Conservation (phyloP, 345 rosid genomes). For the Euclidium syriacum region DNA sequence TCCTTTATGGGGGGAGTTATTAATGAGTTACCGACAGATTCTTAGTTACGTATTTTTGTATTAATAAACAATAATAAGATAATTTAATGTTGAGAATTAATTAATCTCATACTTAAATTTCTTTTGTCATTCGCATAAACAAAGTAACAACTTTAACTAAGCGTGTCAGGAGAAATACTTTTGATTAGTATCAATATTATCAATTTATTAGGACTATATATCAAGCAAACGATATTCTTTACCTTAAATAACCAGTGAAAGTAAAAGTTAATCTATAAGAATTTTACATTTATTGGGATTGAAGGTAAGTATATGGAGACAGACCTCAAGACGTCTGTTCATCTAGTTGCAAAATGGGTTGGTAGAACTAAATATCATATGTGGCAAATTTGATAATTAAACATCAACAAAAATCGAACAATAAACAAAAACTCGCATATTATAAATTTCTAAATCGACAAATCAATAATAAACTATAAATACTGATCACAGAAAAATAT, state of each 20-base stretch:
- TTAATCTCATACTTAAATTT: no score
- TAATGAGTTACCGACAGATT: background rate
- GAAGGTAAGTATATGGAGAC: constrained; percentile 21
- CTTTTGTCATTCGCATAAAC: no score
- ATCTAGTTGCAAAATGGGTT: background rate
- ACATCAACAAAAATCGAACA: no score
- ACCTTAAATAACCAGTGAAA: background rate
- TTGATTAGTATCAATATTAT: background rate
- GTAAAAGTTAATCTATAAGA: background rate
- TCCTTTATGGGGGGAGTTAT: no score
- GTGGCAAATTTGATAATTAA: background rate
- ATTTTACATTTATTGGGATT: constrained; percentile 10
- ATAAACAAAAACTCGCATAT: background rate
- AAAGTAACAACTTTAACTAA: no score
- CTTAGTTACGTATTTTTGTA: no score
- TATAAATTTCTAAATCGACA: background rate
- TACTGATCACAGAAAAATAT: no score
- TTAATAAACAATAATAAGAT: no score
- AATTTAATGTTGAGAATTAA: no score
- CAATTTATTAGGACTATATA: background rate
- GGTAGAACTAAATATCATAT: background rate
- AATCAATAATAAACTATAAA: background rate
- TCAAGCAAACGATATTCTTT: constrained; percentile 9
- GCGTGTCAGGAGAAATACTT: no score
- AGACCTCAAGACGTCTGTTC: background rate